A percentile compares a stretch with the other conserved stretches of the same genome.
These are phyloP conservation scores for Acorus gramineus DNA, from an alignment of 106 monocot species.

Conservation along the genomic window DNA sequence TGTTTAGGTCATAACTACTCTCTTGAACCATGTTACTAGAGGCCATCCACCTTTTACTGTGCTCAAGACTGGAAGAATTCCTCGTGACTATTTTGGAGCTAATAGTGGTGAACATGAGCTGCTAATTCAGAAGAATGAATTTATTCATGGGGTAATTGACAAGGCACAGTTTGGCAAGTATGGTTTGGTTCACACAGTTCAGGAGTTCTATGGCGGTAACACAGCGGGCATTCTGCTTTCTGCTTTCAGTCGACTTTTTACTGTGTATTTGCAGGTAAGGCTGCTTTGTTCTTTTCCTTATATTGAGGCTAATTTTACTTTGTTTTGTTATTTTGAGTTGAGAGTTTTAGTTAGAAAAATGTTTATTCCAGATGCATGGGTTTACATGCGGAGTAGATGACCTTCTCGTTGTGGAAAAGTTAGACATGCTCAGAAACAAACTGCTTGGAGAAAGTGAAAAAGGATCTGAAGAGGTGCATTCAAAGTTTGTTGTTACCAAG, in stretches of 20 bases:
- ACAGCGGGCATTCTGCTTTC: conserved; percentile 70
- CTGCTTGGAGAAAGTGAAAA: conserved; percentile 53
- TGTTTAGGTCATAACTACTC: conserved; percentile 68
- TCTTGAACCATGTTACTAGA: conserved; percentile 60
- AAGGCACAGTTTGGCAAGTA: conserved; percentile 90
- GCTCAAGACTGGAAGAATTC: conserved; percentile 55
- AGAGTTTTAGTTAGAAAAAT: background rate
- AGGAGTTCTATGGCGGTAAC: conserved; percentile 92
- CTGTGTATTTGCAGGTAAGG: conserved; percentile 72
- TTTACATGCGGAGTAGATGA: conserved; percentile 99
- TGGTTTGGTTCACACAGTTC: conserved; percentile 86
- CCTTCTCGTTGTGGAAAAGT: conserved; percentile 38
- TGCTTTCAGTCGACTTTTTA: conserved; percentile 83
- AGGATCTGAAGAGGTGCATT: conserved; percentile 54
- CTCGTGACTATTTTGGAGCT: conserved; percentile 53
- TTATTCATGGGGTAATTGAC: conserved; percentile 94
- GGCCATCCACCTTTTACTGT: conserved; percentile 63
- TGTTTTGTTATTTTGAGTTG: background rate
- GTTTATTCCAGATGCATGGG: conserved; percentile 73
- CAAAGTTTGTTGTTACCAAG: conserved; percentile 33
- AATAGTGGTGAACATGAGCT: conserved; percentile 35
- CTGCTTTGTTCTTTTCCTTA: background rate
- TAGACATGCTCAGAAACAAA: conserved; percentile 42
- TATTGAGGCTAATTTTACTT: conserved; percentile 1
- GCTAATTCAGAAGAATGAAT: conserved; percentile 58